Evolutionary conservation across 163 green algal species (phyloP).

Genomic region (Scenedesmus sp.): DNA sequence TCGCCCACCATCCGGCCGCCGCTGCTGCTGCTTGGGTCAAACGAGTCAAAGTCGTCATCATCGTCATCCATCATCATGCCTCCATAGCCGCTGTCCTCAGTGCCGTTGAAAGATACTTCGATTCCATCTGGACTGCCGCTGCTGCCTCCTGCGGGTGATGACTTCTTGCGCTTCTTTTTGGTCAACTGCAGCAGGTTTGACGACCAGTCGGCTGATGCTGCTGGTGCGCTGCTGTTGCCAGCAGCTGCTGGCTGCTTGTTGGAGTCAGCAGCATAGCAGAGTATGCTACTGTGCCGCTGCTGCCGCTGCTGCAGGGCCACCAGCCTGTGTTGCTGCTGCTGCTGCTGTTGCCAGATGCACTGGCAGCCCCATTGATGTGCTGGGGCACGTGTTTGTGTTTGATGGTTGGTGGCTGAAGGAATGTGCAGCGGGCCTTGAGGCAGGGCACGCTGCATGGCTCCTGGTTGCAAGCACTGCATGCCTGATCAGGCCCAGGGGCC

Average conservation of each 20-base stretch:
- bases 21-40: background rate
- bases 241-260: background rate
- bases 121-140: constrained; percentile 6
- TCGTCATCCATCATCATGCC: constrained; percentile 42
- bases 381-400: background rate
- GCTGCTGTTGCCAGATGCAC: constrained; percentile 2
- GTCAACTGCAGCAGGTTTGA: constrained; percentile 14
- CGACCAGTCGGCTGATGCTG: constrained; percentile 27
- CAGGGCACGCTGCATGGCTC: background rate
- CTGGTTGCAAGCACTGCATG: constrained; percentile 2
- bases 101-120: background rate
- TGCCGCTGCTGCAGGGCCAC: background rate
- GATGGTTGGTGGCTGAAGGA: background rate
- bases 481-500: background rate
- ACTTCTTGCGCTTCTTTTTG: constrained; percentile 20
- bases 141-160: background rate
- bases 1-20: constrained; percentile 9
- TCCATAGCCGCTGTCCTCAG: background rate
- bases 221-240: background rate
- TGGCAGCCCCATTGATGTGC: background rate
- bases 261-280: background rate
- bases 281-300: background rate
- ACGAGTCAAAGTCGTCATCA: constrained; percentile 35
- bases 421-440: background rate
- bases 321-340: constrained; percentile 6